phyloP scores from a whole-genome alignment of 768 basidiomycete genomes.

The Plicaturopsis crispa region DNA sequence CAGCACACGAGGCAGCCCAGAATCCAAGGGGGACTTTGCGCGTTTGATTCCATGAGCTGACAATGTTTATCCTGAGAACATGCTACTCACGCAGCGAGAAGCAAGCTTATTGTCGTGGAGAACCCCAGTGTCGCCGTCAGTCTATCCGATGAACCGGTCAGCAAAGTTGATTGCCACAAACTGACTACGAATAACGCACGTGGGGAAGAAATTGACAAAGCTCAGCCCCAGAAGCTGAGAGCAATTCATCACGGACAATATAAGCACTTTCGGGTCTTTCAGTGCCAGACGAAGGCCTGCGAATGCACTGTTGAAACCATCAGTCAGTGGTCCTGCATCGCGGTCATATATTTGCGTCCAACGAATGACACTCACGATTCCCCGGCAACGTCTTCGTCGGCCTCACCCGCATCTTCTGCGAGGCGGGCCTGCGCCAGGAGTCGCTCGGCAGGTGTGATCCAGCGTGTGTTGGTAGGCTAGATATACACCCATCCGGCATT shows the following conservation, averaged over 20 bases:
- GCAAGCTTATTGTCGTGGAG: constrained; percentile 47
- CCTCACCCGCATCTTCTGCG: constrained; percentile 62
- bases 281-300: constrained; percentile 49
- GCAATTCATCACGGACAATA: constrained; percentile 47
- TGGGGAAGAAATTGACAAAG: constrained; percentile 55
- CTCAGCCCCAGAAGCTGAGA: constrained; percentile 47
- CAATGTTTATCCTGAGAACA: too few species aligned
- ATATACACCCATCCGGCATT: too few species aligned
- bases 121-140: constrained; percentile 56
- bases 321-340: too few species aligned
- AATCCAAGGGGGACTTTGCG: constrained; percentile 58
- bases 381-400: constrained; percentile 47
- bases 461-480: constrained; percentile 56
- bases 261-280: constrained; percentile 43
- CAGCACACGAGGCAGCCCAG: constrained; percentile 40
- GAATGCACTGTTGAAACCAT: constrained; percentile 31
- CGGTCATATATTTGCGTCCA: neutral
- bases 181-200: constrained; percentile 30
- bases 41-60: too few species aligned
- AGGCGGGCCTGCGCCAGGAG: constrained; percentile 59
- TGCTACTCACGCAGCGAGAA: constrained; percentile 55
- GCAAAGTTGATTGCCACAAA: too few species aligned
- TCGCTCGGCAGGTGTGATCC: constrained; percentile 42
- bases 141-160: too few species aligned
- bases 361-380: constrained; percentile 43